Evolutionary conservation across 2,329 filamentous ascomycete species (phyloP), one percentile per base, ranked within the genome.

Genomic region (Ilyonectria destructans): DNA sequence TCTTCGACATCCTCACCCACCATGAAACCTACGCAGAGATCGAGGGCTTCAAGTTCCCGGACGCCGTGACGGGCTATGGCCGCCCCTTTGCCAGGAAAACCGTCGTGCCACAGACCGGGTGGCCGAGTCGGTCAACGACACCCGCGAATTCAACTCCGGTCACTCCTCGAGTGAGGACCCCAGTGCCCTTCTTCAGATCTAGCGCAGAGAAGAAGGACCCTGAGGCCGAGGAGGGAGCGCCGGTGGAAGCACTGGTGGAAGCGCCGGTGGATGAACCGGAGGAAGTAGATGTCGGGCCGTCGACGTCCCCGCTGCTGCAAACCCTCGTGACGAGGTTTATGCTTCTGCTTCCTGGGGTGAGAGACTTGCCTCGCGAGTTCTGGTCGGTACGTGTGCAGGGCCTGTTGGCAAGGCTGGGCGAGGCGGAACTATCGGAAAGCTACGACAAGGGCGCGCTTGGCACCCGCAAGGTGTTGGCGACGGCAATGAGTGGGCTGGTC

Each of bases 371-470:
- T 0, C 77, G 83, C 1, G 87, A 88, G 3, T 93, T 93, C 79
- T 94, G 91, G 91, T 85, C 84, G 37, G 83, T 85, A n/a, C 85
- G 88, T 51, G 83, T 92, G 26, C 86, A 89, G 71, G 85, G 86
- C 2, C 79, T 94, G 17, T 83, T 93, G 73, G 81, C 83, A 73
- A 85, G 89, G 74, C 82, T 96, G 61, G 90, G 87, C 9, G 86
- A 90, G 35, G 92, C 90, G 2, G 89, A 93, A 58, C 83, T 96
- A 35, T 94, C 92, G 1, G 93, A 96, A 79, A 94, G 92, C 77
- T 96, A 95, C 75, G 93, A 96, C 78, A 94, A 94, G 80, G 93
- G 92, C 15, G 86, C 89, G 0, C 81, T 96, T 71, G 93, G 93
- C 1, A 90, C 91, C 67, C 86, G 93, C 58, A 95, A 94, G 82